Conservation (phyloP, 2,329 filamentous ascomycete species). For the Simplicillium sp. region DNA sequence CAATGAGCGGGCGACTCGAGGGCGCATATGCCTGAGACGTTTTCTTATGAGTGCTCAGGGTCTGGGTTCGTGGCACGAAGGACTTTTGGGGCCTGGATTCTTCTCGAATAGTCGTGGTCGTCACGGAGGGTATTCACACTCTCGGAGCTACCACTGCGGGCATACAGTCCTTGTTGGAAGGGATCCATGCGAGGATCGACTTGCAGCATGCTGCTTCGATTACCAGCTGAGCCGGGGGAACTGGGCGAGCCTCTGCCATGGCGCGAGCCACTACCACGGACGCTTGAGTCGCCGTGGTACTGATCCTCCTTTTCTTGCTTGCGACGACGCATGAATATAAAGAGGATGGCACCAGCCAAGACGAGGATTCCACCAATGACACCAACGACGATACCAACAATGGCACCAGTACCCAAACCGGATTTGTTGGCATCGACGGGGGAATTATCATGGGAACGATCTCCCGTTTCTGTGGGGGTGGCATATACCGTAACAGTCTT, state of each 20-base stretch:
- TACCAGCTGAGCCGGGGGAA: conserved; percentile 28
- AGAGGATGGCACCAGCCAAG: conserved; percentile 24
- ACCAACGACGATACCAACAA: conserved; percentile 44
- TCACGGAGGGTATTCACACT: conserved; percentile 55
- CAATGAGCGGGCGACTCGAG: no score
- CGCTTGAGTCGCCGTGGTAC: conserved; percentile 33
- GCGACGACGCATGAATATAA: conserved; percentile 29
- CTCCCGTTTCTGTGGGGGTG: background rate
- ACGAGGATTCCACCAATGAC: conserved; percentile 34
- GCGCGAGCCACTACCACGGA: conserved; percentile 37
- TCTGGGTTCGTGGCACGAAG: conserved; percentile 57
- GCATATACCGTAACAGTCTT: conserved; percentile 36
- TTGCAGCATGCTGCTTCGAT: conserved; percentile 43
- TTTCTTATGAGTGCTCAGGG: conserved; percentile 18
- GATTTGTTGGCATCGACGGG: conserved; percentile 9
- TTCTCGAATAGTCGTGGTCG: conserved; percentile 56
- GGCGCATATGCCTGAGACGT: no score
- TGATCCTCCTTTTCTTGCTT: conserved; percentile 33
- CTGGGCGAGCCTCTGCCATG: conserved; percentile 24
- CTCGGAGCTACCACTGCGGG: conserved; percentile 49
- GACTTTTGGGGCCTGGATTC: conserved; percentile 45
- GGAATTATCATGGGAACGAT: conserved; percentile 4
- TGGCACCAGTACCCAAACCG: conserved; percentile 33
- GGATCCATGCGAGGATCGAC: conserved; percentile 57
- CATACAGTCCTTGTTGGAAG: conserved; percentile 47